Evolutionary conservation across 2,329 filamentous ascomycete genomes (phyloP).

Genomic region (Calonectria naviculata): DNA sequence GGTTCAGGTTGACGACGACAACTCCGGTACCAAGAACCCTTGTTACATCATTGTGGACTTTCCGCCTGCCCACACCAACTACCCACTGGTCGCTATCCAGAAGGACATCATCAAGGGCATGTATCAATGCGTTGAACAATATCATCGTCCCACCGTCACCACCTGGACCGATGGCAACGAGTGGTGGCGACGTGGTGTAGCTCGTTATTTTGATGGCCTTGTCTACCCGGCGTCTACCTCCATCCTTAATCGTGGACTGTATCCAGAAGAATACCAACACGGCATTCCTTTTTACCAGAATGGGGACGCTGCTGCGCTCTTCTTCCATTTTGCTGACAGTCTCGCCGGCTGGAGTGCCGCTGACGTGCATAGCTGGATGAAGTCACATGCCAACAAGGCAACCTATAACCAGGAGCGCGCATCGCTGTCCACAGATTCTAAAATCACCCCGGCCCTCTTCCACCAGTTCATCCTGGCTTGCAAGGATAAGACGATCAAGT

Average conservation of each 20-base stretch:
- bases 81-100: constrained; percentile 17
- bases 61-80: not conserved
- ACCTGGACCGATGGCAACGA: not conserved
- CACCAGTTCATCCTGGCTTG: constrained; percentile 26
- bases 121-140: constrained; percentile 23
- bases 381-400: constrained; percentile 25
- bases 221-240: not conserved
- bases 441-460: constrained; percentile 17
- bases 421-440: constrained; percentile 17
- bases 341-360: constrained; percentile 18
- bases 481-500: constrained; percentile 25
- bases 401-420: constrained; percentile 19
- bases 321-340: constrained; percentile 24
- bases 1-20: constrained; percentile 25
- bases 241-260: not conserved
- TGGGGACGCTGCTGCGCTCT: not conserved
- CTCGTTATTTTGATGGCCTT: not conserved
- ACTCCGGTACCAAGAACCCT: constrained; percentile 13
- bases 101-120: constrained; percentile 24
- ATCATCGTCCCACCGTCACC: not conserved
- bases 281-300: not conserved
- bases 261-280: not conserved
- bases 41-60: constrained; percentile 25
- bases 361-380: constrained; percentile 25
- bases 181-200: not conserved